phyloP scores from a whole-genome alignment of 2,329 filamentous ascomycete species.

The Hypoxylon sp. region DNA sequence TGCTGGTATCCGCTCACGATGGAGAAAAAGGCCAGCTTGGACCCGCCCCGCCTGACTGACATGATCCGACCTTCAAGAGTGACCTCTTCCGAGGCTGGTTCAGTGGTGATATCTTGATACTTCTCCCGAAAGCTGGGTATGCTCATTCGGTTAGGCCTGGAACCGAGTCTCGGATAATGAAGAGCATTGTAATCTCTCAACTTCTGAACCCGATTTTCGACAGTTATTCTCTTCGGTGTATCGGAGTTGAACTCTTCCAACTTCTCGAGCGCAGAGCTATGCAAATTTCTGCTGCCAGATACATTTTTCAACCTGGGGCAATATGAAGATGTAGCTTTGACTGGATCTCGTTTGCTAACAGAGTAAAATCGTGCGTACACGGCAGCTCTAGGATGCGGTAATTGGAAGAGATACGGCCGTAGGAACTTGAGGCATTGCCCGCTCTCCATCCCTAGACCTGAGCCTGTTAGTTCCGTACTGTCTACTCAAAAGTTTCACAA shows the following conservation, averaged over 20 bases:
- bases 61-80: constrained; percentile 52
- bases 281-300: constrained; percentile 38
- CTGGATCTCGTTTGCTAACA: constrained; percentile 45
- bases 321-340: constrained; percentile 49
- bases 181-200: constrained; percentile 63
- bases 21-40: constrained; percentile 87
- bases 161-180: constrained; percentile 66
- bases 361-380: constrained; percentile 65
- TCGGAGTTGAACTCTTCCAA: background rate
- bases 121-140: constrained; percentile 55
- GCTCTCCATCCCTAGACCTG: constrained; percentile 58
- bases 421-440: constrained; percentile 63
- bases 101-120: constrained; percentile 47
- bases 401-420: constrained; percentile 65
- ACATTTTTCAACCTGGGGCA: constrained; percentile 28
- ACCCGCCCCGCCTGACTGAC: constrained; percentile 61
- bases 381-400: constrained; percentile 53
- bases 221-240: constrained; percentile 7
- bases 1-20: constrained; percentile 78
- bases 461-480: constrained; percentile 42
- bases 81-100: constrained; percentile 47
- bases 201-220: constrained; percentile 61
- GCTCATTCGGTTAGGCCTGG: constrained; percentile 52
- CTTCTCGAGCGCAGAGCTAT: constrained; percentile 23
- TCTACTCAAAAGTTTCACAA: constrained; percentile 15